A percentile compares a stretch with the other conserved stretches of the same genome.
phyloP scores from a whole-genome alignment of 192 early-diverging fungal genomes.

The Geranomyces michiganensis region DNA sequence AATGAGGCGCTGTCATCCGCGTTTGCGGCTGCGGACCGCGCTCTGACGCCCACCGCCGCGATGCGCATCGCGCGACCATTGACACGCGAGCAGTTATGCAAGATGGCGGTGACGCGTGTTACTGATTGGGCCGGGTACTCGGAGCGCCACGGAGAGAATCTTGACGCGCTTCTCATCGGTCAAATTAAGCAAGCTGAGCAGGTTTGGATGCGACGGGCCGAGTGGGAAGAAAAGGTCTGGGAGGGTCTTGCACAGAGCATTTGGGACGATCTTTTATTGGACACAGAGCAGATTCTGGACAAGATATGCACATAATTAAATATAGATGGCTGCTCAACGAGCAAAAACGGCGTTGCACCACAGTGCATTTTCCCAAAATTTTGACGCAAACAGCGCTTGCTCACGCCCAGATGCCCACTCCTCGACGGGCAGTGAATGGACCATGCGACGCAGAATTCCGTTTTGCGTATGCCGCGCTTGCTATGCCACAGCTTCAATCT shows the following conservation, averaged over 20 bases:
- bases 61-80: neutral
- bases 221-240: slow-evolving; percentile 10
- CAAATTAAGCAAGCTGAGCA: slow-evolving; percentile 37
- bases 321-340: no score
- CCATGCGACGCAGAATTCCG: no score
- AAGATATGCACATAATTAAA: neutral
- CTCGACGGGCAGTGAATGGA: no score
- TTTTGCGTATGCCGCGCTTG: no score
- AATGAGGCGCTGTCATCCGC: slow-evolving; percentile 17
- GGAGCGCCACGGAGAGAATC: slow-evolving; percentile 43
- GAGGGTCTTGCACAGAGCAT: slow-evolving; percentile 13
- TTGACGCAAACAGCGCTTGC: no score
- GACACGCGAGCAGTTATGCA: slow-evolving; percentile 6
- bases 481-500: slow-evolving; percentile 49
- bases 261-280: slow-evolving; percentile 19
- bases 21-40: neutral
- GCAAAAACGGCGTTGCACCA: no score
- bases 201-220: slow-evolving; percentile 26
- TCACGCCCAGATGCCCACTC: no score
- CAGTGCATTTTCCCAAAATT: no score
- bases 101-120: neutral
- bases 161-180: slow-evolving; percentile 43
- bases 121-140: slow-evolving; percentile 29
- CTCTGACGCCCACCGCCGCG: neutral
- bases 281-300: slow-evolving; percentile 2